Conservation (phyloP, 1,284 basidiomycete species). For the Athelia sp. region DNA sequence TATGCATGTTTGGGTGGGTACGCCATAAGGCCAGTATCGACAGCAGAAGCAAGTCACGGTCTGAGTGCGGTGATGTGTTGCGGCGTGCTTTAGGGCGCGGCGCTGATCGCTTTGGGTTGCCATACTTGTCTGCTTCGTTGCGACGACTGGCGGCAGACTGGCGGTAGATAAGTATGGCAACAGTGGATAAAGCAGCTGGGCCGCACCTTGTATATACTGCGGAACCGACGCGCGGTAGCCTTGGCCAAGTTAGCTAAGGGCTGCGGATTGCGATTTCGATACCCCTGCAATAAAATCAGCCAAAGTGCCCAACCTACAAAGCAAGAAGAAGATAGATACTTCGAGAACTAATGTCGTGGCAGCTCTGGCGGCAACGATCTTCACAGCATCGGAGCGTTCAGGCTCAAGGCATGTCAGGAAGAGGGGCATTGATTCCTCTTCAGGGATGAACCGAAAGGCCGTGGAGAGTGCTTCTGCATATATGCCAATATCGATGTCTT, state of each 20-base stretch:
- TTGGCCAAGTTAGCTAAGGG: slow-evolving; percentile 42
- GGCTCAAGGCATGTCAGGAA: slow-evolving; percentile 66
- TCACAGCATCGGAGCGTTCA: slow-evolving; percentile 74
- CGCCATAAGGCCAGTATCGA: slow-evolving; percentile 65
- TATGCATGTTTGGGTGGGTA: slow-evolving; percentile 47
- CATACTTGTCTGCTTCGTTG: slow-evolving; percentile 54
- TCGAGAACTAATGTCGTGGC: slow-evolving; percentile 46
- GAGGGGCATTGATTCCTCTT: slow-evolving; percentile 53
- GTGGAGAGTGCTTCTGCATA: slow-evolving; percentile 72
- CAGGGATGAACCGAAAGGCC: slow-evolving; percentile 65
- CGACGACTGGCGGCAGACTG: slow-evolving; percentile 43
- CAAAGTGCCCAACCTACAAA: slow-evolving; percentile 1
- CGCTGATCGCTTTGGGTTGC: slow-evolving; percentile 48
- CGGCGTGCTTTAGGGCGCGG: slow-evolving; percentile 57
- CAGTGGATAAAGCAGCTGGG: slow-evolving; percentile 1
- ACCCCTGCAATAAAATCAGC: no score
- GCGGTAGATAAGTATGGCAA: slow-evolving; percentile 8
- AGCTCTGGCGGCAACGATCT: slow-evolving; percentile 74
- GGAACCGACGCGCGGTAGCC: slow-evolving; percentile 42
- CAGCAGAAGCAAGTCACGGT: slow-evolving; percentile 63
- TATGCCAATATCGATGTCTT: slow-evolving; percentile 77
- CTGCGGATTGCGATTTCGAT: slow-evolving; percentile 5
- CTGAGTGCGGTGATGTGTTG: slow-evolving; percentile 50
- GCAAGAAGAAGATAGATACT: slow-evolving; percentile 25
- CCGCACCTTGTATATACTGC: slow-evolving; percentile 52